Conservation (phyloP, 2,329 filamentous ascomycete species). For the Cordyceps militaris region DNA sequence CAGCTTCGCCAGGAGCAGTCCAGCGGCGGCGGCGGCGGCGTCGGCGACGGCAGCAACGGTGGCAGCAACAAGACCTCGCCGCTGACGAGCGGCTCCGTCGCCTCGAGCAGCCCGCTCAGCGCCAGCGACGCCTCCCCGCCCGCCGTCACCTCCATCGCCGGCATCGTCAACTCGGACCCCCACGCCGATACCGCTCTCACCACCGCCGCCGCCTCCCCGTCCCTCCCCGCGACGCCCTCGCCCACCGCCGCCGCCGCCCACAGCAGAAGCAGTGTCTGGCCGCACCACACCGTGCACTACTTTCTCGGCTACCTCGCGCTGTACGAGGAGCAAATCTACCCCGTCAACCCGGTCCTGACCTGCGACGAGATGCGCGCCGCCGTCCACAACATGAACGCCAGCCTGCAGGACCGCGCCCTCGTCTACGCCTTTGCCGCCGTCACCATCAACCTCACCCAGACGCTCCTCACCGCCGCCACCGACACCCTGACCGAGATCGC, state of each 20-base stretch:
- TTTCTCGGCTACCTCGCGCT: conserved; percentile 27
- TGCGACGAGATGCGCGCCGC: conserved; percentile 25
- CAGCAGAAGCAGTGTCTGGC: conserved; percentile 8
- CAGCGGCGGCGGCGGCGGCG: not conserved
- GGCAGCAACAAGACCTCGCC: conserved; percentile 5
- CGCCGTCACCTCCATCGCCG: conserved; percentile 21
- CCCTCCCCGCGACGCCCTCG: not conserved
- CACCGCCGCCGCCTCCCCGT: not conserved
- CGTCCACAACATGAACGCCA: conserved; percentile 27
- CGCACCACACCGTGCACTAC: conserved; percentile 23
- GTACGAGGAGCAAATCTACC: conserved; percentile 31
- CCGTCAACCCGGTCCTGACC: conserved; percentile 29
- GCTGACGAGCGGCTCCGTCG: not conserved
- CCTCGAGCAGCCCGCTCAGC: not conserved
- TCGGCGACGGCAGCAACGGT: not conserved
- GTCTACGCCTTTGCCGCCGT: conserved; percentile 30
- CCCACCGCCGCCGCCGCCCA: not conserved
- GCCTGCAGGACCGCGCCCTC: conserved; percentile 28
- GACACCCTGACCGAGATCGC: conserved; percentile 26
- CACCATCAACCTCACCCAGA: conserved; percentile 30
- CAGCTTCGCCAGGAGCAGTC: conserved; percentile 22
- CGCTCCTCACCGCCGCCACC: conserved; percentile 22
- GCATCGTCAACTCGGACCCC: conserved; percentile 18
- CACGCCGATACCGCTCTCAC: conserved; percentile 3
- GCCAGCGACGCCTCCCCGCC: conserved; percentile 14